phyloP scores from a whole-genome alignment of 495 filamentous ascomycete species.

The Neurospora sp. region DNA sequence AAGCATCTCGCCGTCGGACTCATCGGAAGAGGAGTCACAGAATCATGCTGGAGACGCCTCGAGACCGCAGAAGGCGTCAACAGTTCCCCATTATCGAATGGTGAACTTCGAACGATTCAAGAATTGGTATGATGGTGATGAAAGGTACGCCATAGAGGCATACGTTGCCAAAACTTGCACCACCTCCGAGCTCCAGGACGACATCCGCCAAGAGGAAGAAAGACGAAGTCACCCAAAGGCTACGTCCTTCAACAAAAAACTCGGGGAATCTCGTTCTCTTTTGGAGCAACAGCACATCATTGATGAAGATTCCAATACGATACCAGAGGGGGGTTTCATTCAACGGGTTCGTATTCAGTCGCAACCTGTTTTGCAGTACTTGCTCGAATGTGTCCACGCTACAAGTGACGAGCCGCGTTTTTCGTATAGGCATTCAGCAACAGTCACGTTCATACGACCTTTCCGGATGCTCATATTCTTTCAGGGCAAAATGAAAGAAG shows the following conservation, averaged over 20 bases:
- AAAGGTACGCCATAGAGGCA: constrained; percentile 12
- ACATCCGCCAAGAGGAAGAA: not conserved
- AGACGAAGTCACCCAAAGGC: not conserved
- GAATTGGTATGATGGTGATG: constrained; percentile 11
- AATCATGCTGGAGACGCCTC: too few relatives aligned
- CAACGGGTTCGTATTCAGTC: constrained; percentile 33
- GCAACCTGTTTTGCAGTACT: constrained; percentile 16
- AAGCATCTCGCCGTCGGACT: too few relatives aligned
- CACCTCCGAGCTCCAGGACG: not conserved
- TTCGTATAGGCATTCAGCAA: not conserved
- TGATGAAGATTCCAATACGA: constrained; percentile 1
- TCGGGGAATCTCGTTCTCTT: not conserved
- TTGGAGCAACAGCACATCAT: not conserved
- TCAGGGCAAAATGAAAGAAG: constrained; percentile 26
- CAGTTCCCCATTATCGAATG: not conserved
- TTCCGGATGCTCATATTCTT: constrained; percentile 32
- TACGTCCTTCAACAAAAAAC: not conserved
- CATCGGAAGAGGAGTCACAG: too few relatives aligned
- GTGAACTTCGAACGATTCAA: constrained; percentile 15
- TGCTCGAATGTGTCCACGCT: constrained; percentile 12
- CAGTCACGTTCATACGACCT: constrained; percentile 24
- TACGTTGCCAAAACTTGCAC: constrained; percentile 1
- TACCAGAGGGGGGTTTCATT: constrained; percentile 14
- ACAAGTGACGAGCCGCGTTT: constrained; percentile 5
- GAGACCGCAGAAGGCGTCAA: not conserved